These are phyloP conservation scores for Forsythia suspensa DNA, from an alignment of 257 asterid species.

Conservation along the genomic window DNA sequence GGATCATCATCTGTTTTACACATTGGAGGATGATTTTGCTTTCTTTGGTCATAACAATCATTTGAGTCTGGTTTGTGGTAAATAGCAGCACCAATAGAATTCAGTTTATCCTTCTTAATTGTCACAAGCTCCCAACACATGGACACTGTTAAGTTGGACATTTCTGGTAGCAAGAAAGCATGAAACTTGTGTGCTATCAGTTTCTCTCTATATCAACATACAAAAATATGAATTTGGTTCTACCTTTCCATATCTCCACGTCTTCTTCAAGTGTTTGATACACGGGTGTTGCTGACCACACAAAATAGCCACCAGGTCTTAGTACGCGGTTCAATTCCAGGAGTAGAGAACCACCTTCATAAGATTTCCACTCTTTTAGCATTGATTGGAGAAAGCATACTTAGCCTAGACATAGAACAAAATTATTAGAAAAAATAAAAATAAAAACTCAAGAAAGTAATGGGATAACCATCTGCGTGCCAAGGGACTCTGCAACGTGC, in stretches of 20 bases:
- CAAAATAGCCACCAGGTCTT: conserved; percentile 84
- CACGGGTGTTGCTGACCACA: conserved; percentile 97
- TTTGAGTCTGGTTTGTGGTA: conserved; percentile 80
- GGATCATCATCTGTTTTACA: conserved; percentile 80
- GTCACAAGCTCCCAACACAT: conserved; percentile 93
- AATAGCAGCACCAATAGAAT: conserved; percentile 70
- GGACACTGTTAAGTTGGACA: conserved; percentile 72
- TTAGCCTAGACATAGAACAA: neutral
- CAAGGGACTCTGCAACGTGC: conserved; percentile 98
- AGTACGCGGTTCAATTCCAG: conserved; percentile 85
- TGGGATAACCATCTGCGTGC: conserved; percentile 70
- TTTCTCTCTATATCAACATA: neutral
- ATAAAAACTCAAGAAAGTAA: neutral
- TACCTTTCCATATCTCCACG: conserved; percentile 78
- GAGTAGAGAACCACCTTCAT: conserved; percentile 82
- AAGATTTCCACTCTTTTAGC: conserved; percentile 19
- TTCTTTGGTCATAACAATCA: conserved; percentile 71
- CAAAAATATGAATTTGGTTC: neutral
- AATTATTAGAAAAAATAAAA: neutral
- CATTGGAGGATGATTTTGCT: conserved; percentile 57
- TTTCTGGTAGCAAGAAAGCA: conserved; percentile 40
- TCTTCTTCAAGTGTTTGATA: conserved; percentile 81
- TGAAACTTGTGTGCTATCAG: neutral
- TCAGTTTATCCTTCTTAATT: conserved; percentile 63
- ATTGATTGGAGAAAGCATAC: neutral